Evolutionary conservation across 179 eudicot genomes (phyloP).

Genomic region (Sideroxylon spinosum): DNA sequence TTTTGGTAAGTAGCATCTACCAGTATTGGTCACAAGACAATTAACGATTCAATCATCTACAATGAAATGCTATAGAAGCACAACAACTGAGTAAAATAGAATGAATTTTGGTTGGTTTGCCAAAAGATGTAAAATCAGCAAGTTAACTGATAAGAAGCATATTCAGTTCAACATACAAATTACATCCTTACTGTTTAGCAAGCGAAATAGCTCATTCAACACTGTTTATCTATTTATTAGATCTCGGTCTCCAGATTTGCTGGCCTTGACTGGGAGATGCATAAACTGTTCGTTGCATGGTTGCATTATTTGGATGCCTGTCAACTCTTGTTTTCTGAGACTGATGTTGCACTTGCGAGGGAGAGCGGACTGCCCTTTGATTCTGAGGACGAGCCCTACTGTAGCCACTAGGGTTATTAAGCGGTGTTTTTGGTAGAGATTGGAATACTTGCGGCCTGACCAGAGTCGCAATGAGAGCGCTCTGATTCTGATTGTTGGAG

Average conservation of each 20-base stretch:
- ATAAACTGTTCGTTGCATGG: conserved; percentile 19
- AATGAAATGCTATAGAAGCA: neutral
- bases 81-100: neutral
- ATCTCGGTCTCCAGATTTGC: conserved; percentile 41
- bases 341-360: conserved; percentile 23
- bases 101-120: too few species aligned
- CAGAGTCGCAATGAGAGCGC: conserved; percentile 35
- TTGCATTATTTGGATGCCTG: conserved; percentile 22
- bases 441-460: conserved; percentile 40
- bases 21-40: too few species aligned
- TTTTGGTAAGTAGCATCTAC: too few species aligned
- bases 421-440: conserved; percentile 30
- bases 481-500: conserved; percentile 35
- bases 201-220: neutral
- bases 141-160: too few species aligned
- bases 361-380: conserved; percentile 19
- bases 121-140: neutral
- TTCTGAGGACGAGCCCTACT: conserved; percentile 25
- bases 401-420: conserved; percentile 15
- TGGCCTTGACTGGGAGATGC: conserved; percentile 39
- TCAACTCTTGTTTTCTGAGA: conserved; percentile 25
- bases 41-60: neutral
- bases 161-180: neutral
- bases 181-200: neutral
- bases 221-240: neutral